Evolutionary conservation across 352 stramenopile species (phyloP).

Genomic region (Thalassiosira livingstoniorum): DNA sequence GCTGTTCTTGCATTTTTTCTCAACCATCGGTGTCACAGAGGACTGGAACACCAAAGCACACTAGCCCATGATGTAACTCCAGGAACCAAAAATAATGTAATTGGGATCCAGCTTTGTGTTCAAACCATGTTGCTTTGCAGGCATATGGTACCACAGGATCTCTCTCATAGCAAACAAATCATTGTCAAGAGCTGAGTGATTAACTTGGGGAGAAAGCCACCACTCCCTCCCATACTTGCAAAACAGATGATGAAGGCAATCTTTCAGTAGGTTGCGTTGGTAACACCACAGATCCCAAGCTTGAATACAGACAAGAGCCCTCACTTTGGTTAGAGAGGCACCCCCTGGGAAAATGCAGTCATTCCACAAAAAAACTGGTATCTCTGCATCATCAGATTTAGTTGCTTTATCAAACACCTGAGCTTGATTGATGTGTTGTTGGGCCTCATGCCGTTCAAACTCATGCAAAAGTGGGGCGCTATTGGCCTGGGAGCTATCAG

Average conservation of each 20-base stretch:
- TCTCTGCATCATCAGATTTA: constrained; percentile 46
- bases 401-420: constrained; percentile 25
- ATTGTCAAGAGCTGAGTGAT: background rate
- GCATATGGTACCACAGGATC: constrained; percentile 1
- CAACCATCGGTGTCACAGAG: constrained; percentile 29
- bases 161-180: constrained; percentile 33
- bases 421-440: background rate
- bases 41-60: constrained; percentile 46
- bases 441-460: background rate
- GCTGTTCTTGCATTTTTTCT: constrained; percentile 16
- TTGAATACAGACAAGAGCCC: background rate
- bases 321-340: background rate
- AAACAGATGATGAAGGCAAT: background rate
- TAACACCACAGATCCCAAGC: background rate
- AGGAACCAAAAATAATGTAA: constrained; percentile 49
- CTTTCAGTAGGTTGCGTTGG: background rate
- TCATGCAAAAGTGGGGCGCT: too few relatives aligned
- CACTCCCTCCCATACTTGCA: background rate
- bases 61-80: constrained; percentile 14
- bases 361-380: constrained; percentile 44
- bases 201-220: background rate
- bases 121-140: constrained; percentile 44
- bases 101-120: constrained; percentile 53
- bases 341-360: background rate
- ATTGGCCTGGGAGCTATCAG: too few relatives aligned